phyloP scores from a whole-genome alignment of 805 yeast genomes.

The Candida piceae region DNA sequence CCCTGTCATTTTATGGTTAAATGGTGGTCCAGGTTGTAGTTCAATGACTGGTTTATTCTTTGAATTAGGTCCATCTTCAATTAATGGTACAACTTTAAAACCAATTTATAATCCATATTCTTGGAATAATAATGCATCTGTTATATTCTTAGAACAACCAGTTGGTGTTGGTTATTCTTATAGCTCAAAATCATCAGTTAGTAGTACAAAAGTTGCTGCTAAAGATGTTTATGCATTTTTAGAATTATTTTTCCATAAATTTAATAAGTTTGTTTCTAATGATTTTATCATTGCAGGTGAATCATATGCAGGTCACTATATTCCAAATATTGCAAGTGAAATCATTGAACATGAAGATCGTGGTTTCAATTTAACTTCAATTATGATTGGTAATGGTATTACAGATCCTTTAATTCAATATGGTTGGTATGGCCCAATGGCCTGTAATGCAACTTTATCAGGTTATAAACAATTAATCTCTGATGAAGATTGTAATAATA shows the following conservation, averaged over 20 bases:
- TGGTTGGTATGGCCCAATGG: constrained; percentile 84
- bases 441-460: constrained; percentile 73
- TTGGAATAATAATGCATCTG: constrained; percentile 83
- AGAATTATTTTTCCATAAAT: constrained; percentile 73
- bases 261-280: constrained; percentile 47
- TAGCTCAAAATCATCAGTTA: constrained; percentile 41
- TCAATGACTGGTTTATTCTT: constrained; percentile 82
- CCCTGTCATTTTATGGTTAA: constrained; percentile 84
- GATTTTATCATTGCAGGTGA: constrained; percentile 90
- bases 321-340: constrained; percentile 83
- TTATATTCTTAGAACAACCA: constrained; percentile 84
- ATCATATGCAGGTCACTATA: constrained; percentile 91
- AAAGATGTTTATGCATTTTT: constrained; percentile 76
- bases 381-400: constrained; percentile 86
- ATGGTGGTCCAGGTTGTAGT: constrained; percentile 95
- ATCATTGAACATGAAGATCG: constrained; percentile 58
- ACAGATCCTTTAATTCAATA: constrained; percentile 82
- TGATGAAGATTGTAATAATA: constrained; percentile 72
- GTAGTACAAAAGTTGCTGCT: constrained; percentile 77
- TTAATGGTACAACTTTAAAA: constrained; percentile 48
- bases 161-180: constrained; percentile 79
- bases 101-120: constrained; percentile 71
- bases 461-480: constrained; percentile 70
- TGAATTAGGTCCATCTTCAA: constrained; percentile 79
- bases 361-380: constrained; percentile 63